A percentile compares a stretch with the other conserved stretches of the same genome.
Evolutionary conservation across 371 early-diverging fungal species (phyloP).

Genomic region (Mortierella sp.): DNA sequence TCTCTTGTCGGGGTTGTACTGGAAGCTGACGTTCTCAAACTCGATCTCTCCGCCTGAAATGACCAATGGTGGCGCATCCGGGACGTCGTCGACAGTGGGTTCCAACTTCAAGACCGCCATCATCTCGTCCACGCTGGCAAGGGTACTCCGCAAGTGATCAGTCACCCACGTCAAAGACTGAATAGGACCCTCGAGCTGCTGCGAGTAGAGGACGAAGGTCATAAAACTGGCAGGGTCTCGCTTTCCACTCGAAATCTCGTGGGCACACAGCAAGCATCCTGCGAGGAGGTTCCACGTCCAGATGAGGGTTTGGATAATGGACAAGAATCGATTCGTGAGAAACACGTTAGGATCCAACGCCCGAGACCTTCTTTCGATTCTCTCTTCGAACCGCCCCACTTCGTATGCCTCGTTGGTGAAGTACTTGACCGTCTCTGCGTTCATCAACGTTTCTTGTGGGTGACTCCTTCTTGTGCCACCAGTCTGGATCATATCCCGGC

Average conservation of each 20-base stretch:
- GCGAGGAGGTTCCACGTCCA: constrained; percentile 61
- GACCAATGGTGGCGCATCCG: constrained; percentile 24
- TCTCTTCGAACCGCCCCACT: neutral
- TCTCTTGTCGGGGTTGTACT: constrained; percentile 66
- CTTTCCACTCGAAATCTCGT: constrained; percentile 75
- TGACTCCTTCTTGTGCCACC: neutral
- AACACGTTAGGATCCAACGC: neutral
- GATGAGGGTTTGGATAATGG: neutral
- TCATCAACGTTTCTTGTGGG: neutral
- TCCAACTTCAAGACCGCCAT: constrained; percentile 66
- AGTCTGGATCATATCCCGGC: neutral
- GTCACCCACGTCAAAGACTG: neutral
- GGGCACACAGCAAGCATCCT: constrained; percentile 81
- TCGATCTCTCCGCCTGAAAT: constrained; percentile 54
- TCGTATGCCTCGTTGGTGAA: constrained; percentile 13
- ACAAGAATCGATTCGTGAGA: neutral
- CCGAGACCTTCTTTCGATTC: neutral
- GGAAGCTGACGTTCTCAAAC: constrained; percentile 69
- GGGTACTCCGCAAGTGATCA: neutral
- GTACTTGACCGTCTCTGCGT: constrained; percentile 10
- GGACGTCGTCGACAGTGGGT: constrained; percentile 57
- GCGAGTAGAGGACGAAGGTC: constrained; percentile 83
- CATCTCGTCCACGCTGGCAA: constrained; percentile 70
- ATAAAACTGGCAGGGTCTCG: constrained; percentile 90
- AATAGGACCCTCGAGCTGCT: constrained; percentile 78